A percentile compares a stretch with the other conserved stretches of the same genome.
Conservation (phyloP, 768 basidiomycete genomes). For the Paxillus involutus region DNA sequence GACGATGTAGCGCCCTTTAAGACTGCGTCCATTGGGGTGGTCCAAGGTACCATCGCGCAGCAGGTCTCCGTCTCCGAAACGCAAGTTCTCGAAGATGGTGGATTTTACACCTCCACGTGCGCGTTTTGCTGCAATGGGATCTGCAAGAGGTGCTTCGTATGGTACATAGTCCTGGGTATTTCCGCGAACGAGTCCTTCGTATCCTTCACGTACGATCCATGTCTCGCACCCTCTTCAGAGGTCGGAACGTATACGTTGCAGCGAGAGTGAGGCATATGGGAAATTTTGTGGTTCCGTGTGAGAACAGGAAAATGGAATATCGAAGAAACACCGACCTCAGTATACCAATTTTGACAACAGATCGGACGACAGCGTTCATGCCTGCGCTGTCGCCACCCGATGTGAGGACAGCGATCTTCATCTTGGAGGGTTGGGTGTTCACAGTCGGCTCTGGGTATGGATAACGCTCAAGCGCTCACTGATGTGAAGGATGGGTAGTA, state of each 20-base stretch:
- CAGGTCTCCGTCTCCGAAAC: conserved; percentile 79
- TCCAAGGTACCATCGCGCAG: conserved; percentile 83
- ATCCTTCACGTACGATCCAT: conserved; percentile 96
- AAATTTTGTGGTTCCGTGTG: not conserved
- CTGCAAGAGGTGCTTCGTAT: conserved; percentile 30
- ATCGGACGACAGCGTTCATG: conserved; percentile 94
- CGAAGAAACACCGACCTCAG: conserved; percentile 58
- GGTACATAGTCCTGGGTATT: conserved; percentile 41
- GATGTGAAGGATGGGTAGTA: not conserved
- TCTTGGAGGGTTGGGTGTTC: conserved; percentile 27
- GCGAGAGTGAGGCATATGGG: not conserved
- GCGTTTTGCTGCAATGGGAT: conserved; percentile 17
- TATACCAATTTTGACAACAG: conserved; percentile 91
- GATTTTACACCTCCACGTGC: conserved; percentile 23
- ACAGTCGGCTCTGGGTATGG: not conserved
- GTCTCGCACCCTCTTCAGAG: conserved; percentile 84
- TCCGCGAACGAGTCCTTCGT: conserved; percentile 96
- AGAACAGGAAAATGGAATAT: not conserved
- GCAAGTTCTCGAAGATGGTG: conserved; percentile 65
- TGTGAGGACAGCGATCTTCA: conserved; percentile 94
- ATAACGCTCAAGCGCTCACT: no score
- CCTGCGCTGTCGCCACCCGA: conserved; percentile 98
- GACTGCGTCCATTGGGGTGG: conserved; percentile 58
- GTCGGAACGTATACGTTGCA: not conserved
- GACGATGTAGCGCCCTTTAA: conserved; percentile 92